phyloP scores from a whole-genome alignment of 305 asterid species.

The Fraxinus angustifolia region DNA sequence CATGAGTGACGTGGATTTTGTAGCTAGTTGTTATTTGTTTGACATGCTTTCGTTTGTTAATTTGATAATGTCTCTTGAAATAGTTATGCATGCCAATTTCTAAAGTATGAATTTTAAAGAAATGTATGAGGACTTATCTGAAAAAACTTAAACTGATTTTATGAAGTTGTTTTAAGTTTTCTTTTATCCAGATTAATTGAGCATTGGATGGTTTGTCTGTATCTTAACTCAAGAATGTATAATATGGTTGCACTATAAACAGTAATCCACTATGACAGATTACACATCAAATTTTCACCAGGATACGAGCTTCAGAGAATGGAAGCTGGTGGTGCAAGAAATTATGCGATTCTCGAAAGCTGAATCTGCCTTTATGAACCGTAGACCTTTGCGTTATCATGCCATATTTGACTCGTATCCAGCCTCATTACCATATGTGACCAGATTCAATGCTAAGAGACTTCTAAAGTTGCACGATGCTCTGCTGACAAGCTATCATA shows the following conservation, averaged over 20 bases:
- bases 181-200: conserved; percentile 9
- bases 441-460: conserved; percentile 88
- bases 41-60: conserved; percentile 20
- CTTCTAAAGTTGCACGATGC: conserved; percentile 87
- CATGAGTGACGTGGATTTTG: neutral
- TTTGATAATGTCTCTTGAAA: conserved; percentile 1
- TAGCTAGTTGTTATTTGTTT: neutral
- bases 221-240: neutral
- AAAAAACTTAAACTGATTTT: neutral
- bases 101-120: neutral
- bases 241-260: neutral
- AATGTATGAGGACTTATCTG: neutral
- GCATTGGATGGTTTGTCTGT: neutral
- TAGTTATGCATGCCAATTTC: neutral
- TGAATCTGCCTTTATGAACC: conserved; percentile 42
- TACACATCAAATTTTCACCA: conserved; percentile 31
- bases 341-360: conserved; percentile 63
- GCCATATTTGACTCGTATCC: conserved; percentile 72
- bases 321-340: conserved; percentile 92
- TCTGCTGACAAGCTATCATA: conserved; percentile 79
- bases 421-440: conserved; percentile 68
- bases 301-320: conserved; percentile 92
- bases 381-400: conserved; percentile 79
- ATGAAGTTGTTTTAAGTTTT: conserved; percentile 8
- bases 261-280: conserved; percentile 16